Base-by-base conservation (phyloP, 2,329 filamentous ascomycete genomes). In the Fusarium nematophilum region DNA sequence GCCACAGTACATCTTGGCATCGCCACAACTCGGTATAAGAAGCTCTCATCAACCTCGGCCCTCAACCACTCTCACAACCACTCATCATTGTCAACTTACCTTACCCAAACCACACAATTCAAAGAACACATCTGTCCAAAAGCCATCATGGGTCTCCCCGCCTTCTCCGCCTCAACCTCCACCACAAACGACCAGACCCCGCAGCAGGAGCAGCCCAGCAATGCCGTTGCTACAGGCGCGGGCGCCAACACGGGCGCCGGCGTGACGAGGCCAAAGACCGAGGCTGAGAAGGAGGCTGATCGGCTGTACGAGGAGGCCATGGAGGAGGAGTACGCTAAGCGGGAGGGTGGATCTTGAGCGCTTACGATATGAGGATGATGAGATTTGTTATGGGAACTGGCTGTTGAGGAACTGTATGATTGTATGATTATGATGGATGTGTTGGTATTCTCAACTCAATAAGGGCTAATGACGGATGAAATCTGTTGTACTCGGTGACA, bases 291-390 rank as follows among this genome's bases (percentile, higher is more conserved):
- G 52, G 79, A 82, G 62, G 82, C 82, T 2, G 82, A 84, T 60
- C 69, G 76, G 18, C 51, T 76, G 33, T 84, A 84, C 46, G 81
- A 83, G 56, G 81, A 83, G 70, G 70, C 74, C 4, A 83, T 84
- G 68, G 82, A 84, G 74, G 82, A 84, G 36, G 81, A 84, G 70
- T 84, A 84, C 59, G 82, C 81, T 37, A 84, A 83, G 76, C 71
- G 81, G 30, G 82, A 84, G 45, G 82, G 82, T 6, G 82, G 82
- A 23, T 76, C 80, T 13, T 83, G 43, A n/a, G n/a, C n/a, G n/a
- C n/a, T n/a, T n/a, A n/a, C n/a, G n/a, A n/a, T n/a, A n/a, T n/a
- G n/a, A n/a, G n/a, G n/a, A n/a, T n/a, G n/a, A n/a, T n/a, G n/a
- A n/a, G n/a, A n/a, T n/a, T n/a, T n/a, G n/a, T n/a, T n/a, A n/a